Percentiles rank a stretch among this genome's conserved stretches.
phyloP scores from a whole-genome alignment of 805 yeast species.

The Sugiyamaella mastotermitis region DNA sequence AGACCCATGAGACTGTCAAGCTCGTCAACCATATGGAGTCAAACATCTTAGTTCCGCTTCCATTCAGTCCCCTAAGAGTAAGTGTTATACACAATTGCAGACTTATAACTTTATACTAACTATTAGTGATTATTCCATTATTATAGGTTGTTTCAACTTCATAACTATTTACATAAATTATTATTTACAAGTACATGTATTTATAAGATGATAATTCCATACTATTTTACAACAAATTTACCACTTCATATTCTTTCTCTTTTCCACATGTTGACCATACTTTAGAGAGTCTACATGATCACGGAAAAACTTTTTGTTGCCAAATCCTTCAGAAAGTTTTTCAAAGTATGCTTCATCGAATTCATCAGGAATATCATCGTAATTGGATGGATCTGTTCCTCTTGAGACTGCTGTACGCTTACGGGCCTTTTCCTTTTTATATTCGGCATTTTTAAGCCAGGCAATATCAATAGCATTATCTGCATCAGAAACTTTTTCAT shows the following conservation, averaged over 20 bases:
- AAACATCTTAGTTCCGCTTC: slow-evolving; percentile 34
- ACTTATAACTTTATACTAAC: too few relatives aligned
- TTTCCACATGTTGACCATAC: slow-evolving; percentile 4
- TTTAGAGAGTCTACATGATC: neutral
- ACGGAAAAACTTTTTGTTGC: slow-evolving; percentile 3
- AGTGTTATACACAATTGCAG: too few relatives aligned
- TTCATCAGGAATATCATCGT: slow-evolving; percentile 10
- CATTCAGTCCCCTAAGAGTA: slow-evolving; percentile 34
- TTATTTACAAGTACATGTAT: neutral
- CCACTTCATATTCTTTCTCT: slow-evolving; percentile 5
- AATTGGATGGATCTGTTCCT: slow-evolving; percentile 17
- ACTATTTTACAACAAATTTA: too few relatives aligned
- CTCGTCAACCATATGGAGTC: slow-evolving; percentile 34
- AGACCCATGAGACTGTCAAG: slow-evolving; percentile 36
- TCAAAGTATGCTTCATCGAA: slow-evolving; percentile 13
- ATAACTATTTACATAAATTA: too few relatives aligned
- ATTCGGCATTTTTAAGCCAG: slow-evolving; percentile 2
- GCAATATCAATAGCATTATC: slow-evolving; percentile 6
- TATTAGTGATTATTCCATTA: too few relatives aligned
- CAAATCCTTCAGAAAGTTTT: slow-evolving; percentile 7
- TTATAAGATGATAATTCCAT: neutral
- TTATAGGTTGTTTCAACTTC: too few relatives aligned
- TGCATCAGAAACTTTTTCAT: slow-evolving; percentile 4
- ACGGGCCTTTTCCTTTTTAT: slow-evolving; percentile 1
- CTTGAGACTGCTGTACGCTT: slow-evolving; percentile 3